Conservation (phyloP, 805 yeast species). For the Lipomyces sp. region DNA sequence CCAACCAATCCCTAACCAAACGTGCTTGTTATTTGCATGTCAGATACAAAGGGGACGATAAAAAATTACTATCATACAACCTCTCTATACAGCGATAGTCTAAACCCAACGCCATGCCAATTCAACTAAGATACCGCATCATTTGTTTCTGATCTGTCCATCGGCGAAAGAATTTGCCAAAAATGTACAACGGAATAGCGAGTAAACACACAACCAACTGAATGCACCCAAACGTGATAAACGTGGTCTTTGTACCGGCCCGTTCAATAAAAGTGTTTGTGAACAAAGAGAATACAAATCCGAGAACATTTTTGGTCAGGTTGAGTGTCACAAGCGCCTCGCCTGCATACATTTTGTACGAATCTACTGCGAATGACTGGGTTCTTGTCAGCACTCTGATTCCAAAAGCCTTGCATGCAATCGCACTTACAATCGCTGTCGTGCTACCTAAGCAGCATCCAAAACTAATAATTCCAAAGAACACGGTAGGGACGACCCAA, state of each 20-base stretch:
- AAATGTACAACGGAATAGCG: constrained; percentile 58
- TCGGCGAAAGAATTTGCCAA: constrained; percentile 56
- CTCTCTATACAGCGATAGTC: neutral
- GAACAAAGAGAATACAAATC: constrained; percentile 59
- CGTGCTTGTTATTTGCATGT: too few species aligned
- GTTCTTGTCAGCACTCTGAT: neutral
- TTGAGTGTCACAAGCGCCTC: constrained; percentile 64
- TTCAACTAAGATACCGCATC: constrained; percentile 46
- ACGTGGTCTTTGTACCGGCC: constrained; percentile 54
- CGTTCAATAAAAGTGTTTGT: constrained; percentile 53
- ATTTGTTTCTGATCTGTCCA: constrained; percentile 58
- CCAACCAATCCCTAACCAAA: too few species aligned
- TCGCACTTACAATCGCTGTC: constrained; percentile 51
- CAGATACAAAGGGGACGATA: too few species aligned
- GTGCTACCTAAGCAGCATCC: constrained; percentile 67
- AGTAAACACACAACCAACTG: constrained; percentile 55
- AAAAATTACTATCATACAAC: neutral
- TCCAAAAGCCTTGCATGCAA: neutral
- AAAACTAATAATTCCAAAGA: constrained; percentile 61
- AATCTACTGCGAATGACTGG: constrained; percentile 59
- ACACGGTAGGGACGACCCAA: constrained; percentile 64
- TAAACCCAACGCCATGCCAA: neutral
- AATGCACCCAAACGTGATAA: constrained; percentile 58
- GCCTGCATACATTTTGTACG: constrained; percentile 60
- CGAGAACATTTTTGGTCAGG: constrained; percentile 54